A percentile compares a stretch with the other conserved stretches of the same genome.
Conservation (phyloP, 495 filamentous ascomycete genomes). For the Usnea hakonensis region DNA sequence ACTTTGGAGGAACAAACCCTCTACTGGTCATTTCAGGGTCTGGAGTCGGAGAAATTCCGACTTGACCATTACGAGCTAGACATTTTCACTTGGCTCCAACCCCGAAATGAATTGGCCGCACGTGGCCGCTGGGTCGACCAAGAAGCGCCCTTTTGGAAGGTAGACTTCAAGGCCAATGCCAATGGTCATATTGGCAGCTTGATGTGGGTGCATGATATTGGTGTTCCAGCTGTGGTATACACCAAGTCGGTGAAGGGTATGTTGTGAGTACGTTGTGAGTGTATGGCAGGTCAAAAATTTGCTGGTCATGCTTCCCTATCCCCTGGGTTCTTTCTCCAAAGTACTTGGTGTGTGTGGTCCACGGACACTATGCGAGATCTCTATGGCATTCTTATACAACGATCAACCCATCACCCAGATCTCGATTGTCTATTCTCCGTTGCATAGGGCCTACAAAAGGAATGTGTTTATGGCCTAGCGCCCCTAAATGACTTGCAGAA, state of each 20-base stretch:
- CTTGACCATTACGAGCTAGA: slow-evolving; percentile 21
- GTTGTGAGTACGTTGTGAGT: not conserved
- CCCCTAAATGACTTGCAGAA: too few relatives aligned
- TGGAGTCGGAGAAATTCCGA: slow-evolving; percentile 3
- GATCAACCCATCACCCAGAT: too few relatives aligned
- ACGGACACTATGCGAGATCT: too few relatives aligned
- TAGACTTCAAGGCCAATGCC: slow-evolving; percentile 2
- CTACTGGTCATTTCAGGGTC: slow-evolving; percentile 11
- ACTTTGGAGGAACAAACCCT: slow-evolving; percentile 3
- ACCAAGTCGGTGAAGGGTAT: not conserved
- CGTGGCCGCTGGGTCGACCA: slow-evolving; percentile 15
- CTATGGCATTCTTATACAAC: too few relatives aligned
- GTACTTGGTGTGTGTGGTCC: too few relatives aligned
- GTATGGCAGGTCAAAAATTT: too few relatives aligned
- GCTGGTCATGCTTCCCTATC: too few relatives aligned
- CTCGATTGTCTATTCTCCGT: too few relatives aligned
- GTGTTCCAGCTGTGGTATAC: not conserved
- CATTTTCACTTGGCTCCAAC: slow-evolving; percentile 17
- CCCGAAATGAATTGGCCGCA: slow-evolving; percentile 13
- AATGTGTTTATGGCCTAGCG: too few relatives aligned
- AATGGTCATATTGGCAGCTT: slow-evolving; percentile 3
- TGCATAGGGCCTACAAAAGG: too few relatives aligned
- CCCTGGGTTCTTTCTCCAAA: too few relatives aligned
- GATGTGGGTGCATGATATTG: slow-evolving; percentile 12
- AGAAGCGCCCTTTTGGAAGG: slow-evolving; percentile 4